These are phyloP conservation scores for Claviceps fusiformis DNA, from an alignment of 2,329 filamentous ascomycete genomes.

Conservation along the genomic window DNA sequence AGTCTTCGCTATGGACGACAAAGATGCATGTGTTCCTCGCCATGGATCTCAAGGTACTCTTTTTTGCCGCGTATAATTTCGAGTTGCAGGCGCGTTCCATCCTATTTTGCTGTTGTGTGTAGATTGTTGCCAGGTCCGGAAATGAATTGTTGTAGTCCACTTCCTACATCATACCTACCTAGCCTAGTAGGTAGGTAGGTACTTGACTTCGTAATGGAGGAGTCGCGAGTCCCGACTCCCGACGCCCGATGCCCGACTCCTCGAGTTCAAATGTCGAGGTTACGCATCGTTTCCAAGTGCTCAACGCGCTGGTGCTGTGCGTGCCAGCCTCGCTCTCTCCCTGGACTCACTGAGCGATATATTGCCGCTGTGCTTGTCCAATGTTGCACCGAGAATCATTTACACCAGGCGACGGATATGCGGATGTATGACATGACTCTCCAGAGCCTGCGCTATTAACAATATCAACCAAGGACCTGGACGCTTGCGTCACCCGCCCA, in stretches of 20 bases:
- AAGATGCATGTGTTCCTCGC: not conserved
- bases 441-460: too few relatives aligned
- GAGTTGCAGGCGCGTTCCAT: not conserved
- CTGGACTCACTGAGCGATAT: not conserved
- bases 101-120: not conserved
- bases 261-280: not conserved
- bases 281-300: not conserved
- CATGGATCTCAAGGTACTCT: too few relatives aligned
- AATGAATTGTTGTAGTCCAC: not conserved
- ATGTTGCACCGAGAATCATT: not conserved
- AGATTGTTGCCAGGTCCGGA: not conserved
- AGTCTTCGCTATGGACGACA: not conserved
- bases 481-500: not conserved
- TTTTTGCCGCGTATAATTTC: too few relatives aligned
- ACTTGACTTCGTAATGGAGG: not conserved
- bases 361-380: not conserved
- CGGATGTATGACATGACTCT: not conserved
- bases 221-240: not conserved
- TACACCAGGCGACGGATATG: not conserved
- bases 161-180: too few relatives aligned
- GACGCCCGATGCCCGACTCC: too few relatives aligned
- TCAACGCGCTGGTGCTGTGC: not conserved
- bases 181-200: too few relatives aligned
- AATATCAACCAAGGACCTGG: not conserved
- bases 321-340: not conserved